Conservation (phyloP, 805 yeast species). For the Candida stauntonica region DNA sequence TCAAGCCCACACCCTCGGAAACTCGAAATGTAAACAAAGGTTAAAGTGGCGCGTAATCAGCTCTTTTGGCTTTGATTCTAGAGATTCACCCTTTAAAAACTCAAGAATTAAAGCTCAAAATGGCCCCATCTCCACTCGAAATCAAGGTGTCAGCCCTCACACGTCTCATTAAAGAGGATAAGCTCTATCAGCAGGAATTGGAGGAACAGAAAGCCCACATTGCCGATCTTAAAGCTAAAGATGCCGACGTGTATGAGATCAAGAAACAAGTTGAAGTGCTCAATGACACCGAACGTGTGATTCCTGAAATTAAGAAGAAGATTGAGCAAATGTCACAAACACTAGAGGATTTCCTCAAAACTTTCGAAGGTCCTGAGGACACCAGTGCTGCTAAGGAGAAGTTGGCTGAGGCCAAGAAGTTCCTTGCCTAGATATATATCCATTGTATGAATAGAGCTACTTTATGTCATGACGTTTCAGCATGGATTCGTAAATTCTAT, state of each 20-base stretch:
- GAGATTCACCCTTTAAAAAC: too few relatives aligned
- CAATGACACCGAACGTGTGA: constrained; percentile 49
- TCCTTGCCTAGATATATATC: constrained; percentile 12
- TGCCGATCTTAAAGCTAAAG: constrained; percentile 39
- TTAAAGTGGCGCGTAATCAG: too few relatives aligned
- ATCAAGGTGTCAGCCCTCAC: constrained; percentile 68
- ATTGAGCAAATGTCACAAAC: constrained; percentile 35
- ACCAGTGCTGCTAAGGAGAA: constrained; percentile 25
- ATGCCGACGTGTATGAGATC: constrained; percentile 61
- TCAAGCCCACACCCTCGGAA: too few relatives aligned
- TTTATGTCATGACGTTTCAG: neutral
- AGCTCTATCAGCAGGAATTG: constrained; percentile 55
- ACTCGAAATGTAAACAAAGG: too few relatives aligned
- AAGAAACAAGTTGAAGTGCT: constrained; percentile 50
- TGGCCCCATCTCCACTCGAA: constrained; percentile 69
- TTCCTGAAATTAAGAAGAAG: constrained; percentile 44
- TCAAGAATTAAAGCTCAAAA: too few relatives aligned
- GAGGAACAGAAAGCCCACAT: constrained; percentile 47
- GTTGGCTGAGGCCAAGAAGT: constrained; percentile 25
- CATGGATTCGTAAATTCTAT: neutral
- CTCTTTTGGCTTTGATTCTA: too few relatives aligned
- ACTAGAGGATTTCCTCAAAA: constrained; percentile 37
- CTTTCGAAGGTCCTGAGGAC: constrained; percentile 33
- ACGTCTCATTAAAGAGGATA: constrained; percentile 65
- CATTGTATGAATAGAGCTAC: too few relatives aligned